These are phyloP conservation scores for Galerina sulciceps DNA, from an alignment of 768 basidiomycete species.

Conservation along the genomic window DNA sequence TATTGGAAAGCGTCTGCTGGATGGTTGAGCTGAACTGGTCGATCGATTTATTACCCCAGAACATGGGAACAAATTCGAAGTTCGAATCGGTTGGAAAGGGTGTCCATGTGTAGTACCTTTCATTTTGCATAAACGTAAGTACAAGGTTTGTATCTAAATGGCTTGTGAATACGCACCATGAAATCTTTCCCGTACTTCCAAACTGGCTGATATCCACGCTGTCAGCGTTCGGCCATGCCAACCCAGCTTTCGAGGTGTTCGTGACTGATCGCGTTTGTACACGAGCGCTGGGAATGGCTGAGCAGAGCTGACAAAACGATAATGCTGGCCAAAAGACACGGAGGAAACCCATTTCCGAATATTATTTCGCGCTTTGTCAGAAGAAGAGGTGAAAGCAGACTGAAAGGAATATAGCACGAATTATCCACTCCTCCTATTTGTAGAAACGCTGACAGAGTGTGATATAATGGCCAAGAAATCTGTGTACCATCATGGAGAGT, in stretches of 20 bases:
- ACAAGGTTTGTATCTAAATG: neutral
- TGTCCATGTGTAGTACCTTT: conserved; percentile 61
- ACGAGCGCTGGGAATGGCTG: neutral
- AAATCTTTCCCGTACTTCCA: conserved; percentile 46
- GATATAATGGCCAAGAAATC: neutral
- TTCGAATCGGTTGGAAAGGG: conserved; percentile 33
- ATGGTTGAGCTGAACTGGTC: conserved; percentile 44
- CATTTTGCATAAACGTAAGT: neutral
- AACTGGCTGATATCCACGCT: conserved; percentile 48
- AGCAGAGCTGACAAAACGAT: no score
- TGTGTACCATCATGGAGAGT: no score
- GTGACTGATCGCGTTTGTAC: conserved; percentile 23
- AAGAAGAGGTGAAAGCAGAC: no score
- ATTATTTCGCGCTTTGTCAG: no score
- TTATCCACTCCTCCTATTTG: no score
- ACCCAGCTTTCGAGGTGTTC: conserved; percentile 49
- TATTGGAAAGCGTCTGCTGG: conserved; percentile 39
- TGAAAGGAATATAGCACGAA: no score
- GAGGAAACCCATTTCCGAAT: no score
- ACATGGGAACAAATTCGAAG: conserved; percentile 61
- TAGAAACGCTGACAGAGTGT: neutral
- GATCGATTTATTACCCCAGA: conserved; percentile 50
- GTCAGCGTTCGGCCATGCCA: conserved; percentile 52
- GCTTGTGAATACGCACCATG: conserved; percentile 40
- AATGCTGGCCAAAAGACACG: no score